Base-by-base conservation (phyloP, 2,329 filamentous ascomycete genomes). In the Fusarium protoensiforme region DNA sequence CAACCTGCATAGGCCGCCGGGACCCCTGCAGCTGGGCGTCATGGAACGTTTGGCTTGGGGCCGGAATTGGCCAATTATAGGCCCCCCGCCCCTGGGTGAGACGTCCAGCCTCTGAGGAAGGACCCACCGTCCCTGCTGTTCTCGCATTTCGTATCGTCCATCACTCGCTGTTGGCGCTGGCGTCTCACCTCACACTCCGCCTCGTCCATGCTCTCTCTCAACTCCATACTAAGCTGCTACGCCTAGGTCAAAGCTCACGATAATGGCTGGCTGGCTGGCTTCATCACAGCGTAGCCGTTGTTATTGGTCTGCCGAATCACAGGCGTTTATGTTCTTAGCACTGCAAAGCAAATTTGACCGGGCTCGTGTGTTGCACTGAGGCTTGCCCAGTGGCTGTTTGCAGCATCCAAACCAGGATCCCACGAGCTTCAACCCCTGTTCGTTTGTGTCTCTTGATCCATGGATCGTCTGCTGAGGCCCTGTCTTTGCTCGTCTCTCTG, bases 31-130 rank as follows among this genome's bases (percentile, higher is more conserved):
- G 46, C 59, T 57, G 46, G 70, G 68, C 68, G 75, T 65, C 70
- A 77, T 58, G 65, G 67, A 76, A 72, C 64, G 73, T 74, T 77
- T 76, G 71, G 64, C 62, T 57, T 57, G 31, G 54, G 41, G 60
- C 54, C 33, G 11, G 58, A 27, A 69, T 56, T 69, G 35, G 29
- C 75, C 69, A 77, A 77, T 76, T 16, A 68, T 33, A 43, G 13
- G n/a, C 35, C 48, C 48, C 33, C 18, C 46, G 20, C 69, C 73
- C 76, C 74, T 78, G 74, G 61, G 46, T 60, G 57, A 61, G 62
- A 64, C 62, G 60, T 18, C 60, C 60, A 74, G 62, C 64, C 64
- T 68, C 61, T 73, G 48, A 68, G 43, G 35, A 57, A 35, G n/a
- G 70, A 36, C 61, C 69, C 69, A 39, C 66, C 38, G 67, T 67